Evolutionary conservation across 805 yeast species (phyloP).

Genomic region (Wickerhamiella vanderwaltii): DNA sequence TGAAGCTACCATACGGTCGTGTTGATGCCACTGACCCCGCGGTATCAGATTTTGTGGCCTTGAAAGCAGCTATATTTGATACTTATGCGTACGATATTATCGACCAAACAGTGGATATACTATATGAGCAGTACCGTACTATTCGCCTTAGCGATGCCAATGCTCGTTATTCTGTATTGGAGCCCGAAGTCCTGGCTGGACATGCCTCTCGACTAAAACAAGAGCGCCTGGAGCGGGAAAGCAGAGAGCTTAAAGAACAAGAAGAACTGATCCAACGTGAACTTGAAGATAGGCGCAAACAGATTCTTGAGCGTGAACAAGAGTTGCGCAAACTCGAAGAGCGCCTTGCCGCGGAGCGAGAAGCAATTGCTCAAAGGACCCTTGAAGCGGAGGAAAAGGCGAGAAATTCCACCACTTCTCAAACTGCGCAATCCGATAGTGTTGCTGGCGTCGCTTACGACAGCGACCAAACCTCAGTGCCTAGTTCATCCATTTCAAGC

Average conservation of each 20-base stretch:
- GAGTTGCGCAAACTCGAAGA: slow-evolving; percentile 31
- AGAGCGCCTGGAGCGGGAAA: slow-evolving; percentile 32
- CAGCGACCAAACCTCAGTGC: no score
- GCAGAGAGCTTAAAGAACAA: slow-evolving; percentile 29
- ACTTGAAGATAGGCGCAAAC: slow-evolving; percentile 29
- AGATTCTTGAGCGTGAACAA: slow-evolving; percentile 30
- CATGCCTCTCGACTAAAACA: slow-evolving; percentile 31
- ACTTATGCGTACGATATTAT: slow-evolving; percentile 75
- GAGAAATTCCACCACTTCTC: no score
- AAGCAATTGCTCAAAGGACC: background rate
- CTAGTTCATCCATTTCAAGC: background rate
- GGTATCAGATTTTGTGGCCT: slow-evolving; percentile 75
- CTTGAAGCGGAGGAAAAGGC: background rate
- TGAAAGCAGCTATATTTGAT: slow-evolving; percentile 67
- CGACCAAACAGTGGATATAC: slow-evolving; percentile 65
- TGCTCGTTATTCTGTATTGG: slow-evolving; percentile 22
- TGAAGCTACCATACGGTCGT: slow-evolving; percentile 81
- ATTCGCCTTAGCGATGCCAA: slow-evolving; percentile 10
- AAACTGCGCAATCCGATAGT: no score
- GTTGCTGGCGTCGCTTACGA: no score
- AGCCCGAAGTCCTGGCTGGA: slow-evolving; percentile 31
- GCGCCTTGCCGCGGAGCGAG: slow-evolving; percentile 2
- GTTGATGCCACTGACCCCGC: slow-evolving; percentile 79
- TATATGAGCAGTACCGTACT: slow-evolving; percentile 55
- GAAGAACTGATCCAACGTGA: slow-evolving; percentile 30